Evolutionary conservation across 202 grass and related monocot species (phyloP).

Genomic region (Setaria italica): DNA sequence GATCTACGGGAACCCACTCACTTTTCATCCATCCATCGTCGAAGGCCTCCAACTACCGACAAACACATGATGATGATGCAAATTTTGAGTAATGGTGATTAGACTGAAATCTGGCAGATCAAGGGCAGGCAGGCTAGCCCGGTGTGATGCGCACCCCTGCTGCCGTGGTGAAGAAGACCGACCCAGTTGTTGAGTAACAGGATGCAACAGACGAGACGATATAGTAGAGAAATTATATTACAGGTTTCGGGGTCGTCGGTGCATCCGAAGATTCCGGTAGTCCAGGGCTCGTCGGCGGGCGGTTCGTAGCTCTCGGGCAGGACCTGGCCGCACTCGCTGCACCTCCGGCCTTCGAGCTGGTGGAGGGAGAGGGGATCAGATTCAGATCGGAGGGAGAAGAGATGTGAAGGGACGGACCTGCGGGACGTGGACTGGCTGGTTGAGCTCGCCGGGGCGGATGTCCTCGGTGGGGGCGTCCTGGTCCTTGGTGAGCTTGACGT

Average conservation of each 20-base stretch:
- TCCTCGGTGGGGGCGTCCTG: constrained; percentile 81
- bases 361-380: not conserved
- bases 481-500: constrained; percentile 87
- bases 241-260: constrained; percentile 70
- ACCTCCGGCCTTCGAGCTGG: constrained; percentile 69
- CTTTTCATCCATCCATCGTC: too few species aligned
- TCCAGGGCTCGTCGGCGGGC: constrained; percentile 82
- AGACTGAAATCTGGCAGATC: not conserved
- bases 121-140: not conserved
- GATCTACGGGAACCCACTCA: too few species aligned
- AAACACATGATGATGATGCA: too few species aligned
- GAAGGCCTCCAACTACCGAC: too few species aligned
- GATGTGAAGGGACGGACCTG: constrained; percentile 43
- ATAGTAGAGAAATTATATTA: constrained; percentile 13
- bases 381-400: not conserved
- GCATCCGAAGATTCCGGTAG: constrained; percentile 74
- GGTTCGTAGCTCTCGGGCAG: constrained; percentile 79
- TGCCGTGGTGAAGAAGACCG: too few species aligned
- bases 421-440: constrained; percentile 84
- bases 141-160: too few species aligned
- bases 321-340: constrained; percentile 66
- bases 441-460: constrained; percentile 92
- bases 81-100: not conserved
- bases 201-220: not conserved
- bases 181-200: too few species aligned